Evolutionary conservation across 2,329 filamentous ascomycete genomes (phyloP), one percentile per base, ranked within the genome.

Genomic region (Colletotrichum aenigma): DNA sequence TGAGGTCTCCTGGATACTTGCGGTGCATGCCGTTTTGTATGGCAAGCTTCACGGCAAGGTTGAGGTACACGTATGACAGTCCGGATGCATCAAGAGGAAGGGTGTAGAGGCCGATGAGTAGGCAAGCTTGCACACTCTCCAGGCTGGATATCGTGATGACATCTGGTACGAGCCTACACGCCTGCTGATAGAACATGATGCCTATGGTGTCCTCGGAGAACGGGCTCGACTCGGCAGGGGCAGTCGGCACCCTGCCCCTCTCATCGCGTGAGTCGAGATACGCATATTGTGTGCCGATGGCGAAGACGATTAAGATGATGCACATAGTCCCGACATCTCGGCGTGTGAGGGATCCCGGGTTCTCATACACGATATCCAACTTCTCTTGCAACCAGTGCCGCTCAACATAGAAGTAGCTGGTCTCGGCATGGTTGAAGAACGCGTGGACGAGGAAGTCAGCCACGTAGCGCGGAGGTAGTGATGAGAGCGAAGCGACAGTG

Each of bases 1-100:
- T 83, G 1, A 85, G 87, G 66, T 87, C 85, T 3, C 87, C 88
- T 2, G 86, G 82, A 73, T 88, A 89, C 70, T 85, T 87, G 65
- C 90, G 84, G 77, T 92, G 90, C 89, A 92, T 91, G 12, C 90
- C 90, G 78, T 91, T 91, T 76, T 91, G 89, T 16, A 91, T 90
- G 3, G 89, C 90, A 74, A 92, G 83, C 75, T 90, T 91, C 56
- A 91, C 83, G 3, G 89, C 88, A 15, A 92, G 80, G 8, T 89
- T 89, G 62, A 91, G 84, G 77, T 92, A 92, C 4, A 89, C 89
- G 77, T 91, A 92, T 4, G 88, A 88, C 24, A 91, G 80, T 0
- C 90, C 90, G 2, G 89, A 89, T 1, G 90, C 88, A 79, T 92
- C 90, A 1, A 91, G 83, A 0, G 90, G 89, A 7, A 91, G 81